Base-by-base conservation (phyloP, 108 stramenopile genomes). In the Skeletonema tropicum region DNA sequence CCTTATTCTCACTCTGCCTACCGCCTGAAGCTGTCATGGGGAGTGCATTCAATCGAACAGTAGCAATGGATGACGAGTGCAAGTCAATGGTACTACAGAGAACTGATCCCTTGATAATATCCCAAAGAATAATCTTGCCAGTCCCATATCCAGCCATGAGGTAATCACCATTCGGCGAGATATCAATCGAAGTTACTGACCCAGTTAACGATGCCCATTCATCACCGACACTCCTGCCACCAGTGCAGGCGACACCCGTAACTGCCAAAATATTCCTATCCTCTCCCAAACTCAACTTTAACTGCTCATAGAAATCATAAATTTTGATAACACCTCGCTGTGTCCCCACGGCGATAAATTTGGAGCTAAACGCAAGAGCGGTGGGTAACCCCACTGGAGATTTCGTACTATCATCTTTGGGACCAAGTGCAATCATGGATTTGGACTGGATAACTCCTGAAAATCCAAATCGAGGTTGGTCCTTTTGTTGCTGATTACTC, bases 281-380 rank as follows among this genome's bases (percentile, higher is more conserved):
- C 35, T 14, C 74, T 8, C 77, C 74, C 71, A 97, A 65, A 38
- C 70, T 81, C 66, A 87, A 86, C 33, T 92, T 87, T 35, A 97
- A 71, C 12, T 87, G 88, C 83, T 96, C 94, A 60, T 94, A 97
- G 61, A 93, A 83, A 77, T 97, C 96, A 74, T 90, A 97, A 1
- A 93, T 81, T 30, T 90, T 79, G 57, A 96, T 77, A 3, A 76
- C 68, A 10, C 94, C 94, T 2, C 68, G 58, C 77, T 94, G 92
- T 21, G 91, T 92, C 25, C 94, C 96, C 42, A 97, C 72, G 0
- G 94, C 93, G 41, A 97, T 94, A 58, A 97, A 96, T 79, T 93
- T 90, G 32, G 91, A 83, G 60, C 87, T 89, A 32, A 94, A 88
- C 2, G 90, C 91, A 29, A 94, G 61, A 39, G 89, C 85, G 15